Evolutionary conservation across 495 filamentous ascomycete genomes (phyloP).

Genomic region (Pseudomonodictys pantanalensis): DNA sequence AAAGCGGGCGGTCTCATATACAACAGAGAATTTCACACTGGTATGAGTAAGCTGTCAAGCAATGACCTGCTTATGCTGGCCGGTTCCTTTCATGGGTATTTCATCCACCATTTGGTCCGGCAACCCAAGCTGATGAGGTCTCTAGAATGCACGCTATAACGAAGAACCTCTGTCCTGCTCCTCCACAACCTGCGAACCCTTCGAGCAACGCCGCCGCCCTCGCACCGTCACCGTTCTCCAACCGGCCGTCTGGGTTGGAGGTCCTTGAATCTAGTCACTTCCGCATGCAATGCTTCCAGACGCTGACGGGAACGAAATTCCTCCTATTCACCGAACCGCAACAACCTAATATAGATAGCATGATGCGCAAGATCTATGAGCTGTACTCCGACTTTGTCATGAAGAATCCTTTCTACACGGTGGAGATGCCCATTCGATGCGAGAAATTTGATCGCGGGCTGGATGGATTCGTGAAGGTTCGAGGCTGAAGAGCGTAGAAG

Average conservation of each 20-base stretch:
- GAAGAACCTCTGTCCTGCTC: conserved; percentile 38
- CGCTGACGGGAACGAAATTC: conserved; percentile 91
- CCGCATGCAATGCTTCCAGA: conserved; percentile 91
- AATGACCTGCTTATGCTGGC: conserved; percentile 98
- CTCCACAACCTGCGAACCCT: conserved; percentile 33
- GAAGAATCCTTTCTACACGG: conserved; percentile 98
- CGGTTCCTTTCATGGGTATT: conserved; percentile 92
- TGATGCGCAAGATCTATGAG: conserved; percentile 84
- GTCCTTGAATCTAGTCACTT: conserved; percentile 88
- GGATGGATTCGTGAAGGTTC: conserved; percentile 62
- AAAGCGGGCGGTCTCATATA: conserved; percentile 96
- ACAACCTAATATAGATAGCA: conserved; percentile 79
- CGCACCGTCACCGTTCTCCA: conserved; percentile 47
- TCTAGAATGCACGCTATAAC: conserved; percentile 38
- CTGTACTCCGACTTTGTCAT: conserved; percentile 96
- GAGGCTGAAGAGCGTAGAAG: conserved; percentile 14
- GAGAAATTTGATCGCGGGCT: conserved; percentile 90
- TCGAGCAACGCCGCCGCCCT: conserved; percentile 32
- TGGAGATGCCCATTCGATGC: conserved; percentile 95
- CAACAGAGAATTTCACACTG: conserved; percentile 83
- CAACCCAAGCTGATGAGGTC: conserved; percentile 39
- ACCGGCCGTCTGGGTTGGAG: conserved; percentile 71
- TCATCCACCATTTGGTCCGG: conserved; percentile 44
- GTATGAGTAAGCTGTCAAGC: conserved; percentile 78
- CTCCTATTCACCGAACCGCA: conserved; percentile 90